Base-by-base conservation (phyloP, 164 flowering plant species). In the Brasenia schreberi region DNA sequence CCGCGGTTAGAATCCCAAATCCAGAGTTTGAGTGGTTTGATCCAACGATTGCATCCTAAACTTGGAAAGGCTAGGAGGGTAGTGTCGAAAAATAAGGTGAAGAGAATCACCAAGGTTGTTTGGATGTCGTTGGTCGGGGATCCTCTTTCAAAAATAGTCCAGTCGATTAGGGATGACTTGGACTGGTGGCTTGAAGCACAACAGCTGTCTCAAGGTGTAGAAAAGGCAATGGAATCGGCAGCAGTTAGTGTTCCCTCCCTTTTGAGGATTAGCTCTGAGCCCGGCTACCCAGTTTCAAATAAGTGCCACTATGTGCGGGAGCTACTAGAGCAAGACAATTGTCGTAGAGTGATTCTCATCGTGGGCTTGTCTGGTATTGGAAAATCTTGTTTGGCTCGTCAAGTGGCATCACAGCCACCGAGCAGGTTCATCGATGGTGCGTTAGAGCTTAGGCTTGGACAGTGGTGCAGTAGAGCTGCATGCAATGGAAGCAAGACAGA, bases 341-440 rank as follows among this genome's bases (percentile, higher is more conserved):
- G 71, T 67, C 79, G 72, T 63, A 64, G 65, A 27, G 84, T 81
- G 5, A 65, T 79, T 72, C 78, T 79, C 33, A 69, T 80, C 74
- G 83, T 82, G 18, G 85, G 83, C 16, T 71, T 80, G 64, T 82
- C 81, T 18, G 83, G 83, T 49, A 82, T 82, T 70, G 85, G 85
- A 53, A 82, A 82, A 71, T 80, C 79, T 1, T 82, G 81, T 63
- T 72, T 82, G 70, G 85, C 82, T 69, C 77, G 81, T 65, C 83
- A 82, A 74, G 80, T 80, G n/a, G 85, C 85, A 68, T 78, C 82
- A 12, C 6, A 45, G 19, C 79, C 79, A 61, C 85, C 85, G 0
- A 64, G 14, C 42, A 82, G 49, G 68, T 82, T 82, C 64, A 49
- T 67, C 42, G 75, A 70, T 69, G 85, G 85, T 45, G 79, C 83